Base-by-base conservation (phyloP, 2,329 filamentous ascomycete genomes). In the Venturia nashicola region DNA sequence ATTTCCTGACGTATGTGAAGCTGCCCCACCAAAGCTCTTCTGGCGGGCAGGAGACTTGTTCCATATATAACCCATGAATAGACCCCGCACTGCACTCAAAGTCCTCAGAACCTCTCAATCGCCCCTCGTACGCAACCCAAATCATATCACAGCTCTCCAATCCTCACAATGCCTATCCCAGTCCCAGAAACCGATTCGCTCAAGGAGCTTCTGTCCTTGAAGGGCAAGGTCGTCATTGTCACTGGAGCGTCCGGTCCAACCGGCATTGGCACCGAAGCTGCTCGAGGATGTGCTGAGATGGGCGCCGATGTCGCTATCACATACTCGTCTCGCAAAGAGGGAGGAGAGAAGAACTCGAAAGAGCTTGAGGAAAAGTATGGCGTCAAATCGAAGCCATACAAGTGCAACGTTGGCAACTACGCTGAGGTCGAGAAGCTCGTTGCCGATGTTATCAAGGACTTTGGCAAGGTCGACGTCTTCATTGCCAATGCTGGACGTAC, bases 401-500 rank as follows among this genome's bases (percentile, higher is more conserved):
- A 65, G 48, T 51, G 42, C 63, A 62, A 65, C 59, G 63, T 65
- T 8, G 43, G 42, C 59, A 66, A 71, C 55, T 69, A 71, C 44
- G 59, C 66, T 4, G 68, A 71, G 8, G 74, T 78, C 11, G 68
- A 73, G 44, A 54, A 59, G 1, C 68, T 68, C 2, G 68, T 79
- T 3, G 66, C 74, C 4, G 65, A 72, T 36, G 72, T 78, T 16
- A 70, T 69, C 2, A 65, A 68, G 8, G 75, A 77, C 48, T 79
- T 79, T 68, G 77, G 76, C 16, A 72, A 72, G 40, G 72, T 80
- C 11, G 75, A 79, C 62, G 76, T 81, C 62, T 71, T 80, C 44
- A 73, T 81, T 40, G 78, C 85, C 75, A 88, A 88, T 74, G 87
- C 88, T 23, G 88, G 88, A 64, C 83, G 84, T 66, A 89, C 88